Conservation (phyloP, 208 protist genomes). For the Crithidia bombi region DNA sequence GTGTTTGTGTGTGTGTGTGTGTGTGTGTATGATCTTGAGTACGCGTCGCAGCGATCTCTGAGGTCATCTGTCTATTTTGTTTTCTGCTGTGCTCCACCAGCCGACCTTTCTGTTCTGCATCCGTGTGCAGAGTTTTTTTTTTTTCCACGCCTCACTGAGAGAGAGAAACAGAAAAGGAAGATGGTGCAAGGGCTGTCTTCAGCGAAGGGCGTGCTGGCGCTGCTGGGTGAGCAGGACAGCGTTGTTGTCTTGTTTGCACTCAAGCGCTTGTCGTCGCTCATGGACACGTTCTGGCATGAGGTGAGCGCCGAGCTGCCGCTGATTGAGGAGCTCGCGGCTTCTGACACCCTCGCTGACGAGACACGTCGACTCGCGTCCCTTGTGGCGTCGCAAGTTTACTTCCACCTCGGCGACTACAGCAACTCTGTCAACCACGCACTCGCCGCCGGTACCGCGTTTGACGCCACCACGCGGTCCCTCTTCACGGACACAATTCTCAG, state of each 20-base stretch:
- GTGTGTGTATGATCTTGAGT: too few species aligned
- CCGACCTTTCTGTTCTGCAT: background rate
- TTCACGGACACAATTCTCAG: constrained; percentile 92
- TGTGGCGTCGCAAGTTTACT: constrained; percentile 97
- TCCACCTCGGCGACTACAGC: constrained; percentile 96
- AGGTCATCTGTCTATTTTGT: too few species aligned
- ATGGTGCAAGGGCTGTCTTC: constrained; percentile 74
- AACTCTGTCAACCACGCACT: constrained; percentile 96
- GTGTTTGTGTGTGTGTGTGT: too few species aligned
- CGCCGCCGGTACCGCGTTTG: constrained; percentile 94
- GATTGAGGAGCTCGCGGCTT: constrained; percentile 87
- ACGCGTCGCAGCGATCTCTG: too few species aligned
- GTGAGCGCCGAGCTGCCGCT: constrained; percentile 75
- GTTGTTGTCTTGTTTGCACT: constrained; percentile 81
- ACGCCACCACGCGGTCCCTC: constrained; percentile 81
- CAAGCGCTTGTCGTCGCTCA: constrained; percentile 67
- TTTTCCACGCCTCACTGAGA: constrained; percentile 5
- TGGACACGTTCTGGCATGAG: constrained; percentile 92
- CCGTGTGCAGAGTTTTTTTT: background rate
- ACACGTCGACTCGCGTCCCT: constrained; percentile 89
- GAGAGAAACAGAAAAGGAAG: background rate
- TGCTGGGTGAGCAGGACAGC: constrained; percentile 76
- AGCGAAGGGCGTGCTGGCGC: constrained; percentile 81
- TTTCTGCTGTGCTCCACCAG: too few species aligned
- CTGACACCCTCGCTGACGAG: constrained; percentile 52